Conservation (phyloP, 306 rosid species). For the Lablab purpureus region DNA sequence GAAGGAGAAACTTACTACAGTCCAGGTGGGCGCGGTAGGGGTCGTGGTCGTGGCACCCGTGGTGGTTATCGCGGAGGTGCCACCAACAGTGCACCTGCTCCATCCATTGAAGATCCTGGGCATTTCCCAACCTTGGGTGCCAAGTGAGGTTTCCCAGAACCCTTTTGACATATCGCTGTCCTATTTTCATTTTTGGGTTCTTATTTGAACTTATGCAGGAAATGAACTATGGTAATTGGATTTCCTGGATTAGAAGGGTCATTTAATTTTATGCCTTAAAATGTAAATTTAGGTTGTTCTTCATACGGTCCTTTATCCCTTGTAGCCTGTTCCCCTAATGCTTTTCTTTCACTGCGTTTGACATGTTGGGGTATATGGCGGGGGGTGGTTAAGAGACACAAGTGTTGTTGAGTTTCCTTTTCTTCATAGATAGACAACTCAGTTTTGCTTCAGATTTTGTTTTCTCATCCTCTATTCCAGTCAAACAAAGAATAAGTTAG, state of each 20-base stretch:
- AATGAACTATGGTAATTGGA: conserved; percentile 61
- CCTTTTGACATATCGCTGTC: conserved; percentile 31
- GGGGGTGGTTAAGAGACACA: conserved; percentile 54
- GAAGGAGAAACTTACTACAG: conserved; percentile 72
- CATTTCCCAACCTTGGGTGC: conserved; percentile 91
- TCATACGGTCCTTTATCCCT: conserved; percentile 49
- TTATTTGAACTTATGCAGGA: conserved; percentile 59
- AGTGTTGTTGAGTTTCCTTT: conserved; percentile 53
- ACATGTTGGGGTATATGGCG: conserved; percentile 57
- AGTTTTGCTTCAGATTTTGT: conserved; percentile 51
- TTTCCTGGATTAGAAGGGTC: conserved; percentile 56
- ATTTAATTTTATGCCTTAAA: conserved; percentile 48
- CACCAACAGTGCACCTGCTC: conserved; percentile 59
- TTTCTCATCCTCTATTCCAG: neutral
- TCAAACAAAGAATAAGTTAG: conserved; percentile 1
- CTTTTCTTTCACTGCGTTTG: conserved; percentile 16
- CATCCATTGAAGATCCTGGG: conserved; percentile 83
- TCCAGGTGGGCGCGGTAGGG: conserved; percentile 82
- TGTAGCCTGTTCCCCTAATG: conserved; percentile 39
- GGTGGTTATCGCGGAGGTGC: conserved; percentile 71
- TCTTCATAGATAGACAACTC: conserved; percentile 52
- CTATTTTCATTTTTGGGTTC: conserved; percentile 64
- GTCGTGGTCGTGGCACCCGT: conserved; percentile 83
- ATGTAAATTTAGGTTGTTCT: conserved; percentile 72
- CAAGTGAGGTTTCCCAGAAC: conserved; percentile 68